Conservation (phyloP, 345 rosid genomes). For the Lagerstroemia speciosa region DNA sequence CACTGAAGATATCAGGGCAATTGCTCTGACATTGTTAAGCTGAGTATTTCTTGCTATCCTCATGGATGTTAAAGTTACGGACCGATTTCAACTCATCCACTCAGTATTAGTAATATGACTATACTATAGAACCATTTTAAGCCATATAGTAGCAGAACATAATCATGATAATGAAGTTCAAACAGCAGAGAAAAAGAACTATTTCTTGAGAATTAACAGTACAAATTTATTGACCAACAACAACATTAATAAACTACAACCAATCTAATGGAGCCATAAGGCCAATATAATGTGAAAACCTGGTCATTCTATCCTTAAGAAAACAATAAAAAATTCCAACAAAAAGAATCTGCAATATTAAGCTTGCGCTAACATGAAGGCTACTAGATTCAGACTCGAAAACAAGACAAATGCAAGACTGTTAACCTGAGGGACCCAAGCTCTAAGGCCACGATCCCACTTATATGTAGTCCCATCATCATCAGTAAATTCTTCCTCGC, state of each 20-base stretch:
- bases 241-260: not conserved
- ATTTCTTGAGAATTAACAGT: not conserved
- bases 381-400: not conserved
- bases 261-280: not conserved
- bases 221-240: not conserved
- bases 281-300: not conserved
- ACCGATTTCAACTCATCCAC: not conserved
- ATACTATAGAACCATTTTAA: not conserved
- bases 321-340: not conserved
- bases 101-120: not conserved
- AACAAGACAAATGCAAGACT: not conserved
- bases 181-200: not conserved
- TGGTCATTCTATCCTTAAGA: not conserved
- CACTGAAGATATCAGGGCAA: not conserved
- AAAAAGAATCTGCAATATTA: not conserved
- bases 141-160: not conserved
- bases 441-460: constrained; percentile 69
- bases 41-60: not conserved
- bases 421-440: constrained; percentile 98
- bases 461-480: constrained; percentile 88
- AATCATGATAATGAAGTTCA: not conserved
- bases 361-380: not conserved
- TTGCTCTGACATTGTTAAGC: not conserved
- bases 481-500: constrained; percentile 87
- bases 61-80: not conserved